Evolutionary conservation across 768 basidiomycete genomes (phyloP).

Genomic region (Russula vinacea): DNA sequence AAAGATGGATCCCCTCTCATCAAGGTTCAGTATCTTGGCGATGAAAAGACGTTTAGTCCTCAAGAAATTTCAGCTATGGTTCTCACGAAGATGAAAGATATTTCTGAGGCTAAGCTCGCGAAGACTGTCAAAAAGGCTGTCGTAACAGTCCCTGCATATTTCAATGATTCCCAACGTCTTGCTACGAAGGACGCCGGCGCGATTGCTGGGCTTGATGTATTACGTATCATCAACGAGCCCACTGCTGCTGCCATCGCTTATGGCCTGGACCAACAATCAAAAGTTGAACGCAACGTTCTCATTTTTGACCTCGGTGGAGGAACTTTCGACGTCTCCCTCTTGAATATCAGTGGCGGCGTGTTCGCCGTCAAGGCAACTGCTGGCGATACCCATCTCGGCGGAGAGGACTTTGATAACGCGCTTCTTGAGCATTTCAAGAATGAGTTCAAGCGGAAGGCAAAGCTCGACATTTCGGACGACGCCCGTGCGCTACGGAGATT

Average conservation of each 20-base stretch:
- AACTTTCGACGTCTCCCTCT: conserved; percentile 99
- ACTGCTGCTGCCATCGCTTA: conserved; percentile 99
- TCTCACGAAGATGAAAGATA: conserved; percentile 99
- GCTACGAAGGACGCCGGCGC: conserved; percentile 99
- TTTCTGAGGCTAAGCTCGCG: conserved; percentile 97
- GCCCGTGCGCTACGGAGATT: conserved; percentile 95
- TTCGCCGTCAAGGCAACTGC: conserved; percentile 99
- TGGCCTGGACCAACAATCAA: conserved; percentile 93
- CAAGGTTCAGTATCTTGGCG: conserved; percentile 91
- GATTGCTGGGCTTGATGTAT: conserved; percentile 96
- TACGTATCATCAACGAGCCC: conserved; percentile 99
- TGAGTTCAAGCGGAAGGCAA: conserved; percentile 98
- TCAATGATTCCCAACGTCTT: conserved; percentile 99
- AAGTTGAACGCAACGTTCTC: conserved; percentile 94
- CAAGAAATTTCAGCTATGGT: conserved; percentile 99
- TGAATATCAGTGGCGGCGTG: conserved; percentile 97
- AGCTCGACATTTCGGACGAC: conserved; percentile 96
- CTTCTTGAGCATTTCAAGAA: conserved; percentile 98
- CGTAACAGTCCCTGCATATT: conserved; percentile 98
- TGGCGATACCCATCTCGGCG: conserved; percentile 98
- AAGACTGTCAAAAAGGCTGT: conserved; percentile 99
- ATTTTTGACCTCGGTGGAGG: conserved; percentile 99
- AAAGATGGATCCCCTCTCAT: conserved; percentile 97
- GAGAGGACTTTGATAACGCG: conserved; percentile 99
- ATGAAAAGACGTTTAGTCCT: conserved; percentile 94